Evolutionary conservation across 2,329 filamentous ascomycete species (phyloP).

Genomic region (Scedosporium boydii): DNA sequence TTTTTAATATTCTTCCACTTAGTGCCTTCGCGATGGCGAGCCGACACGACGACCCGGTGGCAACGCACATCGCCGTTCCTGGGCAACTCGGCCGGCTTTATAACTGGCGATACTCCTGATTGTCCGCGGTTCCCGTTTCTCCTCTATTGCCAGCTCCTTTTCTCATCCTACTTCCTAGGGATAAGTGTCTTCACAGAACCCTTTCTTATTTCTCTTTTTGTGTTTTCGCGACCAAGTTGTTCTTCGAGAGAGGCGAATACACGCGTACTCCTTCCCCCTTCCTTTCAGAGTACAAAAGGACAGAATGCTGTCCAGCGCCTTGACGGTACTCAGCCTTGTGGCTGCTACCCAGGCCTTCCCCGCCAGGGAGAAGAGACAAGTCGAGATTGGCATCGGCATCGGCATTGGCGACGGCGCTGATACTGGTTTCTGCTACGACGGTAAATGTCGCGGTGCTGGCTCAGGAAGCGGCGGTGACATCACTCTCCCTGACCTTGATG

Average conservation of each 20-base stretch:
- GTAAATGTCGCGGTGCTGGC: not conserved
- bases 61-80: not conserved
- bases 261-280: not conserved
- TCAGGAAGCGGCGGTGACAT: not conserved
- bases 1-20: constrained; percentile 1
- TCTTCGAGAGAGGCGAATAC: not conserved
- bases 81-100: not conserved
- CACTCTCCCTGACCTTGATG: not conserved
- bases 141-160: not conserved
- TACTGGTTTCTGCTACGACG: constrained; percentile 1
- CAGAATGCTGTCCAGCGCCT: constrained; percentile 4
- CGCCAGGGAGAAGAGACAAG: not conserved
- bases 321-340: constrained; percentile 5
- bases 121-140: not conserved
- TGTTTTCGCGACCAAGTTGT: not conserved
- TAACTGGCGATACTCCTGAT: not conserved
- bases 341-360: constrained; percentile 6
- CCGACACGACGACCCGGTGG: constrained; percentile 4
- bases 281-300: not conserved
- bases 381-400: not conserved
- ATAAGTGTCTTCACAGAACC: not conserved
- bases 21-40: not conserved
- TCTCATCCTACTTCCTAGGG: not conserved
- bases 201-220: not conserved
- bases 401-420: not conserved